phyloP scores from a whole-genome alignment of 2,329 filamentous ascomycete species.

The Tolypocladium capitatum region DNA sequence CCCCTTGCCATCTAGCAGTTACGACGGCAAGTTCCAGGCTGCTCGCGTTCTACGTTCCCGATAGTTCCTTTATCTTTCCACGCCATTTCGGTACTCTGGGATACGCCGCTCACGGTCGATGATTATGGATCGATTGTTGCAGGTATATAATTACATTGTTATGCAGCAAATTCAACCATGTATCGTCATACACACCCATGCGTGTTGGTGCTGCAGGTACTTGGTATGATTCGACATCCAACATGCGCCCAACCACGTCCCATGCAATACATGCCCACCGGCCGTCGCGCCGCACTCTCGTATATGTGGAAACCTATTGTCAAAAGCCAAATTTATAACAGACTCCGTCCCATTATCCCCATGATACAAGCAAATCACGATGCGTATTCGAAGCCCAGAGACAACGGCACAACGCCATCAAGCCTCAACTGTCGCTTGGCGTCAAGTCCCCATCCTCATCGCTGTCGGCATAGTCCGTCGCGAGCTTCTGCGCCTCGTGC shows the following conservation, averaged over 20 bases:
- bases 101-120: background rate
- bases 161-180: background rate
- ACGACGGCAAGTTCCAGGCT: no score
- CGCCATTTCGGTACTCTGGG: background rate
- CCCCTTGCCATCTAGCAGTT: no score
- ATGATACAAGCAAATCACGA: background rate
- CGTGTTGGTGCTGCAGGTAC: background rate
- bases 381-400: background rate
- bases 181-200: no score
- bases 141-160: background rate
- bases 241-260: background rate
- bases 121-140: background rate
- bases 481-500: slow-evolving; percentile 50
- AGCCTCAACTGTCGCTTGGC: background rate
- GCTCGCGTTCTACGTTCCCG: no score
- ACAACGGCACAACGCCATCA: background rate
- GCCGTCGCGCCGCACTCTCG: background rate
- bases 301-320: background rate
- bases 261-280: background rate
- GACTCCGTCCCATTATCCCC: background rate
- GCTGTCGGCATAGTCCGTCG: slow-evolving; percentile 31
- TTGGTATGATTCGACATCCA: background rate
- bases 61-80: no score
- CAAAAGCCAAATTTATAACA: background rate
- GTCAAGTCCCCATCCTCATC: slow-evolving; percentile 30